Evolutionary conservation across 169 alveolate genomes (phyloP).

Genomic region (Plasmodium falciparum): DNA sequence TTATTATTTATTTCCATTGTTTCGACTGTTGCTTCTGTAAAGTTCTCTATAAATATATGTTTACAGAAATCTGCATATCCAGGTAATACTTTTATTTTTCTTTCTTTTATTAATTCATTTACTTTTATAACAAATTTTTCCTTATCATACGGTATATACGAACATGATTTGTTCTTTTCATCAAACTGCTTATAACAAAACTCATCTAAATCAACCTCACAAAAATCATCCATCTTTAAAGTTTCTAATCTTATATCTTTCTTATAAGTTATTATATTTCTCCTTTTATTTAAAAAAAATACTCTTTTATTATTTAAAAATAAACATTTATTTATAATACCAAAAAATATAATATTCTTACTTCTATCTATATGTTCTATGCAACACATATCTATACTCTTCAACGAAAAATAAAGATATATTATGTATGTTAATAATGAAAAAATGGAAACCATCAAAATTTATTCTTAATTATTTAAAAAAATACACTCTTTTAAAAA

Average conservation of each 20-base stretch:
- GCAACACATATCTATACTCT: too few species aligned
- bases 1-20: conserved; percentile 92
- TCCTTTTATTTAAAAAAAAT: conserved; percentile 5
- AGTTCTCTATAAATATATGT: conserved; percentile 96
- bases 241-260: not conserved
- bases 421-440: too few species aligned
- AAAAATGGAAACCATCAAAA: too few species aligned
- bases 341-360: not conserved
- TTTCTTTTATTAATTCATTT: conserved; percentile 75
- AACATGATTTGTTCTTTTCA: conserved; percentile 61
- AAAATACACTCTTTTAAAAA: too few species aligned
- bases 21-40: conserved; percentile 92
- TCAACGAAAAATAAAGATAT: too few species aligned
- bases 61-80: conserved; percentile 99
- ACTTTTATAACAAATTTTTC: conserved; percentile 81
- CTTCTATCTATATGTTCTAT: too few species aligned
- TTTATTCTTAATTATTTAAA: too few species aligned
- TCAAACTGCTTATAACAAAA: conserved; percentile 86
- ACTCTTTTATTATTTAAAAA: not conserved
- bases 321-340: not conserved
- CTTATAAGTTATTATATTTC: not conserved
- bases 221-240: conserved; percentile 37
- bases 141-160: conserved; percentile 83
- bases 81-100: conserved; percentile 80
- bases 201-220: conserved; percentile 77